Evolutionary conservation across 352 stramenopile species (phyloP).

Genomic region (Aphanomyces stellatus): DNA sequence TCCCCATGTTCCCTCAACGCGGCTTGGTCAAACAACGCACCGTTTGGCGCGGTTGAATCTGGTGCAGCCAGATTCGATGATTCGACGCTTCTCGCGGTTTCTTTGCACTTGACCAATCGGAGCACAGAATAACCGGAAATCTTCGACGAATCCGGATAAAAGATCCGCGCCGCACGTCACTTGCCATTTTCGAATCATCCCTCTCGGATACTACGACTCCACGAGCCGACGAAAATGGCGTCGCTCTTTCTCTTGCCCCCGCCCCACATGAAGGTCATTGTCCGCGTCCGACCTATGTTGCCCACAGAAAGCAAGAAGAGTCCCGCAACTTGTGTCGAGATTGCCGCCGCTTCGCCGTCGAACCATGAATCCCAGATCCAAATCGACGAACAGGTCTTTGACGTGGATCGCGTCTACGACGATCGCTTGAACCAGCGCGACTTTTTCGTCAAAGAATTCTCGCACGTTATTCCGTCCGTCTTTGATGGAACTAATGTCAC

Average conservation of each 20-base stretch:
- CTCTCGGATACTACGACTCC: no score
- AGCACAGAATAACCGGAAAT: no score
- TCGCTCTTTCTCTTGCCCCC: neutral
- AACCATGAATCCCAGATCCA: no score
- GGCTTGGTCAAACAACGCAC: no score
- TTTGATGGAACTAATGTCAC: constrained; percentile 4
- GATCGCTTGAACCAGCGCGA: constrained; percentile 1
- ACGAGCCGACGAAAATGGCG: neutral
- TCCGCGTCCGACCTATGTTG: neutral
- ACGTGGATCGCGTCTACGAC: neutral
- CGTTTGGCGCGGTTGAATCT: no score
- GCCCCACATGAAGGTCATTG: neutral
- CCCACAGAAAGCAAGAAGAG: neutral
- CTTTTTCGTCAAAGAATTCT: neutral
- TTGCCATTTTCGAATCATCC: no score
- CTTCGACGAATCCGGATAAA: no score
- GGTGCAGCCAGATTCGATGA: no score
- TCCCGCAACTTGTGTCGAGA: neutral
- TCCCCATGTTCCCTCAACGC: no score
- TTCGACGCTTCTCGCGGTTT: no score
- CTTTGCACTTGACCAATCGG: no score
- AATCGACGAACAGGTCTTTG: neutral
- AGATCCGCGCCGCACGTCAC: no score
- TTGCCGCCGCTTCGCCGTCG: neutral
- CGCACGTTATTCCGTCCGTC: neutral